Evolutionary conservation across 176 grass and related monocot genomes (phyloP), one percentile per base, ranked within the genome.

Genomic region (Puya raimondii): DNA sequence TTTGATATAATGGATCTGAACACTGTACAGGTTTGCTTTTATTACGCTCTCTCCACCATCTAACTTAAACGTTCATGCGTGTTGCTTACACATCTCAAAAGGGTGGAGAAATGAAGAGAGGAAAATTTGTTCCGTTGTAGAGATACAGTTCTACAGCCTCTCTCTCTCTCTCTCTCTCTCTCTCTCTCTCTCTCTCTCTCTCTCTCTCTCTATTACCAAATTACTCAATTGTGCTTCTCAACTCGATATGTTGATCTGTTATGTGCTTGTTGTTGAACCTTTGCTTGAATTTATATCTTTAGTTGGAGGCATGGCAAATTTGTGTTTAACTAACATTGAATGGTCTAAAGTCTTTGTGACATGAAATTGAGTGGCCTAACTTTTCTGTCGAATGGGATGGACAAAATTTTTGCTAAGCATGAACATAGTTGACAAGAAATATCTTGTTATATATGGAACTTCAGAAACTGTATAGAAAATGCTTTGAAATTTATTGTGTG

Each of bases 1-100:
- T 97, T 97, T 72, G 93, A 97, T 73, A 97, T 92, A 64, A 87
- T 92, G 86, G 89, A 90, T 85, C 87, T 97, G 78, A 90, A 97
- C 76, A 82, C 85, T 83, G 78, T 87, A 70, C 83, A 89, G 89
- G 93, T 97, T 11, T 76, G 16, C 18, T 86, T 71, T 61, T 67
- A 48, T 67, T 17, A 17, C 16, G 42, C 16, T 49, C 33, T 18
- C 48, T 67, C 26, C 48, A 3, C 65, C 29, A 47, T 48, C 15
- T n/a, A 47, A 67, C 33, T 17, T 67, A 12, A 48, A n/a, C 10
- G 33, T 49, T 67, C 48, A 61, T 9, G 12, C 13, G 9, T 61
- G 56, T 2, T 61, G 21, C 17, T 61, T 61, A 61, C 56, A 61
- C 16, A 18, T 61, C 21, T 61, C 56, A 61, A 61, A 61, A 61